Evolutionary conservation across 1,139 yeast genomes (phyloP).

Genomic region (Zhuliangozyma blackwelliae): DNA sequence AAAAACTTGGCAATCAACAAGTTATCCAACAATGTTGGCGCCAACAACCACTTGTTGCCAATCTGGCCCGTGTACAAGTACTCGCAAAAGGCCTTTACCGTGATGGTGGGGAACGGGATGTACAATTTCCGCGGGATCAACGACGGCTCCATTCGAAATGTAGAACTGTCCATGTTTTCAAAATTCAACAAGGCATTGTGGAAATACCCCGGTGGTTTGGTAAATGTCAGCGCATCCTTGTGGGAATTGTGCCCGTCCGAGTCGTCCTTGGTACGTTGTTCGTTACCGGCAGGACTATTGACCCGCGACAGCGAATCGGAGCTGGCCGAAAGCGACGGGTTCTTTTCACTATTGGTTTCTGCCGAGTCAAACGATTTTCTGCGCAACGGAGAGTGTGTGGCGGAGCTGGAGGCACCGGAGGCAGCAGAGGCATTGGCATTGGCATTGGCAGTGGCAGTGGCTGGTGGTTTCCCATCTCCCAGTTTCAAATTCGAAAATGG

Average conservation of each 20-base stretch:
- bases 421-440: neutral
- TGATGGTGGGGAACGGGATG: conserved; percentile 58
- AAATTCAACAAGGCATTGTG: conserved; percentile 33
- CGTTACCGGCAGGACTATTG: too few relatives aligned
- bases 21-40: conserved; percentile 64
- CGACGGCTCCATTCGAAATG: conserved; percentile 50
- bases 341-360: conserved; percentile 1
- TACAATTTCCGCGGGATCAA: conserved; percentile 64
- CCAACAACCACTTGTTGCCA: conserved; percentile 65
- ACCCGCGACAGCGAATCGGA: too few relatives aligned
- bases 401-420: neutral
- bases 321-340: conserved; percentile 12
- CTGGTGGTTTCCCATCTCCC: conserved; percentile 3
- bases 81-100: conserved; percentile 65
- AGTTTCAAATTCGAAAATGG: conserved; percentile 21
- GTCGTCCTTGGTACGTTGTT: too few relatives aligned
- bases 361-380: conserved; percentile 4
- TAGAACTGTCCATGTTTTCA: conserved; percentile 31
- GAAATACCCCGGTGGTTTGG: conserved; percentile 7
- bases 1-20: conserved; percentile 59
- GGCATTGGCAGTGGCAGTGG: too few relatives aligned
- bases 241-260: too few relatives aligned
- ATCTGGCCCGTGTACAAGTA: conserved; percentile 75
- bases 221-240: too few relatives aligned
- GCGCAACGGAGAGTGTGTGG: neutral